These are phyloP conservation scores for Saraca asoca DNA, from an alignment of 331 rosid species.

Conservation along the genomic window DNA sequence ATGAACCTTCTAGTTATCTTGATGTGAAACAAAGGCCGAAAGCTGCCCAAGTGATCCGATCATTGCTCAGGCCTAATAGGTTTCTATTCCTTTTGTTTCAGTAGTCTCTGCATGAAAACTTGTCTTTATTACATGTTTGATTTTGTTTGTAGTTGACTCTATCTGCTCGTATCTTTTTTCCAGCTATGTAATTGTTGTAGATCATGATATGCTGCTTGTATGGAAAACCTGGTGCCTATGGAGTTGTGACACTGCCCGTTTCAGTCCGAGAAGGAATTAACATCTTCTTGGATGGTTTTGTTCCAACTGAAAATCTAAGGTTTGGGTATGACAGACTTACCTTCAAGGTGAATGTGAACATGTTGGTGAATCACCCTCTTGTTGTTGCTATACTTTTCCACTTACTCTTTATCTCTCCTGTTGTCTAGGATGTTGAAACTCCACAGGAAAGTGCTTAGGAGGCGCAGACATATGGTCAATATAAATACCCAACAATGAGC, in stretches of 20 bases:
- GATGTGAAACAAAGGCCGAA: constrained; percentile 90
- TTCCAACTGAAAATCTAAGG: constrained; percentile 94
- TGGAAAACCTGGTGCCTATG: constrained; percentile 98
- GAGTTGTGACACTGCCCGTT: constrained; percentile 96
- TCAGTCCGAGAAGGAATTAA: constrained; percentile 99
- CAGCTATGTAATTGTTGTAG: constrained; percentile 99
- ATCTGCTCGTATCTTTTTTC: constrained; percentile 40
- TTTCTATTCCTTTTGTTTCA: constrained; percentile 32
- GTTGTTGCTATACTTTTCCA: constrained; percentile 6
- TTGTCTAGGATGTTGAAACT: constrained; percentile 90
- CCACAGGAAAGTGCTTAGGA: constrained; percentile 95
- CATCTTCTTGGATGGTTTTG: constrained; percentile 94
- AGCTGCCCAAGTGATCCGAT: constrained; percentile 91
- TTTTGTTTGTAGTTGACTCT: constrained; percentile 31
- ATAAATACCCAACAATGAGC: constrained; percentile 85
- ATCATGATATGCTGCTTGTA: constrained; percentile 98
- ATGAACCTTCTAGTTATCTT: constrained; percentile 93
- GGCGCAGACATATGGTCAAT: constrained; percentile 85
- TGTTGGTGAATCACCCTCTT: constrained; percentile 14
- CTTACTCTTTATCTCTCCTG: constrained; percentile 31
- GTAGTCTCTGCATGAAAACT: not conserved
- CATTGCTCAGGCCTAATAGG: constrained; percentile 92
- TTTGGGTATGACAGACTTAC: constrained; percentile 92
- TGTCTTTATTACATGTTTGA: constrained; percentile 3
- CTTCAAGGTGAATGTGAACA: constrained; percentile 62